These are phyloP conservation scores for Aspergillus conjunctus DNA, from an alignment of 495 filamentous ascomycete genomes.

Conservation along the genomic window DNA sequence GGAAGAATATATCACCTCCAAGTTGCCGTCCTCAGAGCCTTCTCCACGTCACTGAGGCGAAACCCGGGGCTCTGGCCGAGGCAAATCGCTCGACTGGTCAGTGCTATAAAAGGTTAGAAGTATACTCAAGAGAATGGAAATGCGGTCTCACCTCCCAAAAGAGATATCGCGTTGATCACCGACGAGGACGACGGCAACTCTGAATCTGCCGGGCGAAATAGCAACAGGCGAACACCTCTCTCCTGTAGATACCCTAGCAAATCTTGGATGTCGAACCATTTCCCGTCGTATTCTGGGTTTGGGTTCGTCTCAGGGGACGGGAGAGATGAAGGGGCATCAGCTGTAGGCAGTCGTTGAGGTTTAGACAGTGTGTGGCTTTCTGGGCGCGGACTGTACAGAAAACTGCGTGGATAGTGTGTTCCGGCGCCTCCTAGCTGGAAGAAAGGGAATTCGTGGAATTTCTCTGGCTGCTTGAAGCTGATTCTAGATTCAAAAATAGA, in stretches of 20 bases:
- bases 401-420: background rate
- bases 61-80: slow-evolving; percentile 8
- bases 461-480: background rate
- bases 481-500: background rate
- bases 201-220: background rate
- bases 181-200: background rate
- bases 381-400: background rate
- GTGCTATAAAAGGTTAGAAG: background rate
- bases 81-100: background rate
- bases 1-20: too few relatives aligned
- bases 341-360: background rate
- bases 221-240: background rate
- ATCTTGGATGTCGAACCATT: slow-evolving; percentile 12
- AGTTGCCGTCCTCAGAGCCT: background rate
- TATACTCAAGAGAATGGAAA: background rate
- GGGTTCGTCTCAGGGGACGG: background rate
- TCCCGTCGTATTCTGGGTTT: background rate
- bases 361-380: background rate
- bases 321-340: background rate
- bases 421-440: slow-evolving; percentile 9
- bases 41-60: background rate
- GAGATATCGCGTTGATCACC: background rate
- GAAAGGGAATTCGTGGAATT: background rate
- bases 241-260: slow-evolving; percentile 6
- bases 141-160: background rate